Percentiles rank a stretch among this genome's conserved stretches.
Evolutionary conservation across 2,329 filamentous ascomycete genomes (phyloP).

Genomic region (Apiospora rasikravindrae): DNA sequence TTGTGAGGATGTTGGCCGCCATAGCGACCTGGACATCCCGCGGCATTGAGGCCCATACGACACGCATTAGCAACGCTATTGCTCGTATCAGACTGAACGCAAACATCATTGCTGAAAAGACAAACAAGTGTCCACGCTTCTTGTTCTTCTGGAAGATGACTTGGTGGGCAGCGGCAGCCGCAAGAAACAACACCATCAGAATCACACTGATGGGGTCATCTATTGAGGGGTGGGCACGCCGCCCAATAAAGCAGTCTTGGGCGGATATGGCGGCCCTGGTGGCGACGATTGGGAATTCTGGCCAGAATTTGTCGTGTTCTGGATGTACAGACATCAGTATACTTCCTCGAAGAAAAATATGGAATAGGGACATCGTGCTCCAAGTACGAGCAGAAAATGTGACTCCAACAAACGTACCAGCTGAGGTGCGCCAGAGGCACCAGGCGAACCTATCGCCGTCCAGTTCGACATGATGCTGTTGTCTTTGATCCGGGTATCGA

Average conservation of each 20-base stretch:
- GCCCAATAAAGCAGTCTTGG: conserved; percentile 3
- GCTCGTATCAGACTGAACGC: conserved; percentile 45
- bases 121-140: conserved; percentile 44
- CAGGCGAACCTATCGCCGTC: conserved; percentile 20
- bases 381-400: neutral
- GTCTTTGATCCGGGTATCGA: neutral
- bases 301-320: neutral
- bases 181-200: conserved; percentile 12
- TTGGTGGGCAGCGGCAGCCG: conserved; percentile 53
- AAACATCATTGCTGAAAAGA: conserved; percentile 43
- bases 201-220: conserved; percentile 11
- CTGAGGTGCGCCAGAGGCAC: conserved; percentile 14
- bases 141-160: conserved; percentile 52
- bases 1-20: conserved; percentile 42
- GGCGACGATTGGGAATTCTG: neutral
- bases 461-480: conserved; percentile 21
- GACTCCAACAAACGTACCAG: neutral
- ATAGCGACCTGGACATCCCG: conserved; percentile 40
- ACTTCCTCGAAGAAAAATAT: neutral
- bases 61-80: conserved; percentile 42
- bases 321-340: neutral
- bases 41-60: conserved; percentile 39
- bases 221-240: conserved; percentile 12
- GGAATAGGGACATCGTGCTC: neutral
- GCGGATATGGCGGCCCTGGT: conserved; percentile 16